These are phyloP conservation scores for Stylosanthes scabra DNA, from an alignment of 331 rosid species.

Conservation along the genomic window DNA sequence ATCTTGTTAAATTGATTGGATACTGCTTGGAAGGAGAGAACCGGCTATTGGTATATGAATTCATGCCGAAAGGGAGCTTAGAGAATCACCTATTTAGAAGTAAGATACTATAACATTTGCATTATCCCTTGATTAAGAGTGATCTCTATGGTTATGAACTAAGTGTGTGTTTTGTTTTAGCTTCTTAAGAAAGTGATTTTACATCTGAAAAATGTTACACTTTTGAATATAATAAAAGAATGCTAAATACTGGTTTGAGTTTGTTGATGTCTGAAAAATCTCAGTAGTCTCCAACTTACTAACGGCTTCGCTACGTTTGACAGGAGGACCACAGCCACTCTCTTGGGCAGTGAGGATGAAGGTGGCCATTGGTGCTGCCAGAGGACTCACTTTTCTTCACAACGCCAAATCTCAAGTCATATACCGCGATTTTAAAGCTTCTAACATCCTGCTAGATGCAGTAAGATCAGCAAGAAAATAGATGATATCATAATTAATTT, in stretches of 20 bases:
- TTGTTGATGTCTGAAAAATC: neutral
- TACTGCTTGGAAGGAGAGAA: constrained; percentile 94
- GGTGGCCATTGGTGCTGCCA: constrained; percentile 96
- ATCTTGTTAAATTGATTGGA: constrained; percentile 56
- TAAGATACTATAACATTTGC: constrained; percentile 50
- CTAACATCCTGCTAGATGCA: constrained; percentile 87
- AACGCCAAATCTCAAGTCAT: constrained; percentile 94
- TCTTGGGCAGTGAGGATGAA: constrained; percentile 95
- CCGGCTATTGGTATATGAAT: constrained; percentile 93
- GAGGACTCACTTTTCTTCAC: constrained; percentile 94
- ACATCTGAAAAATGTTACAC: too few species aligned
- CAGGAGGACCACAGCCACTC: constrained; percentile 97
- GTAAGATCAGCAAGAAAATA: constrained; percentile 51
- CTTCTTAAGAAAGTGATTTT: too few species aligned
- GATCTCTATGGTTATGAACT: constrained; percentile 11
- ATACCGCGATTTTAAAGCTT: constrained; percentile 97
- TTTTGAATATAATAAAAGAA: too few species aligned
- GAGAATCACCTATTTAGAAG: constrained; percentile 98
- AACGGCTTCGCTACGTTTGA: constrained; percentile 28
- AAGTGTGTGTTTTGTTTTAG: neutral
- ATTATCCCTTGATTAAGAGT: constrained; percentile 5
- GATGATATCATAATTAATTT: neutral
- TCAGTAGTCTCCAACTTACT: neutral
- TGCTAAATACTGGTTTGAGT: constrained; percentile 1
- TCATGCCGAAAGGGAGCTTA: constrained; percentile 97